Evolutionary conservation across 2,329 filamentous ascomycete species (phyloP), one percentile per base, ranked within the genome.

Genomic region (Ceratocystis lukuohia): DNA sequence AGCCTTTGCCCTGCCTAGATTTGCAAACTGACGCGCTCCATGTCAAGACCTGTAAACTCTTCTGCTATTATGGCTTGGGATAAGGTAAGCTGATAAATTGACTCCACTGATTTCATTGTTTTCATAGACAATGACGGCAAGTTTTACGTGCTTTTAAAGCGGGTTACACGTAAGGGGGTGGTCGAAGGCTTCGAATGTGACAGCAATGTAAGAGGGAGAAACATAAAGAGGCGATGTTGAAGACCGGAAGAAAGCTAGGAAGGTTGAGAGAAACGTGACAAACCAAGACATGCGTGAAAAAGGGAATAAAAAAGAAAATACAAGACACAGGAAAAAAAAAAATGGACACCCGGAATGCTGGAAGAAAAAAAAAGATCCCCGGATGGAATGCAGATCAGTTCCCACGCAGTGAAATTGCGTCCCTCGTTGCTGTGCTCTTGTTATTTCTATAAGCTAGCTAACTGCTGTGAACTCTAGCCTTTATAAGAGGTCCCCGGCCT

Each of bases 331-430:
- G 10, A 20, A 22, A 37, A 65, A 37, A 65, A 64, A 33, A 46
- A 59, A 59, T 57, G 56, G 57, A 61, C 64, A 59, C 53, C 50
- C 25, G 56, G 30, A 30, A 30, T 37, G 22, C 22, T 62, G 65
- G 65, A 66, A 15, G 30, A 37, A 25, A 37, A n/a, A 59, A 59
- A 59, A 59, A 22, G 15, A 28, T 30, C 56, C 56, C 28, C 53
- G n/a, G 28, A 37, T n/a, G 56, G 56, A 59, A 59, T 59, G 56
- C 56, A 59, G 56, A 59, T 59, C 56, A 59, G 28, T 59, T 59
- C 56, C 28, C 28, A 20, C 37, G 56, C 56, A 59, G 15, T 59
- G 56, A 59, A 59, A 59, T 59, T 59, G 28, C 56, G 28, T n/a
- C 56, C 33, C 56, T 59, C 28, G 56, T 59, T 59, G 56, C 53